These are phyloP conservation scores for Panellus pusillus DNA, from an alignment of 768 basidiomycete species.

Conservation along the genomic window DNA sequence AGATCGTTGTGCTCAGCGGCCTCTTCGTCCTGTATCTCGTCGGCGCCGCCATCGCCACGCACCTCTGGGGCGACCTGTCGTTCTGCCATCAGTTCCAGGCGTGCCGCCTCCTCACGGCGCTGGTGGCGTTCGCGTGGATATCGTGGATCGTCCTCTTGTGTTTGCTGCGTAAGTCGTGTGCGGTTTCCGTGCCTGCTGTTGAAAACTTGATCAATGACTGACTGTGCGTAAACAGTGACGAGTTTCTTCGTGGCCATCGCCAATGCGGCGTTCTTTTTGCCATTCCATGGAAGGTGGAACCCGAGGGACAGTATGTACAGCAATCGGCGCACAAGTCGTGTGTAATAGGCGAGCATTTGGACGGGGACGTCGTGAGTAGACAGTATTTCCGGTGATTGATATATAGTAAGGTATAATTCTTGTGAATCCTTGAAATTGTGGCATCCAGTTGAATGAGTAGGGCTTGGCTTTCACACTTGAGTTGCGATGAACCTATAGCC, in stretches of 20 bases:
- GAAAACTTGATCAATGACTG: background rate
- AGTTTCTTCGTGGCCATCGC: constrained; percentile 16
- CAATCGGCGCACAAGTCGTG: constrained; percentile 12
- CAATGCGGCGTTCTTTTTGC: constrained; percentile 18
- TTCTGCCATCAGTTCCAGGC: constrained; percentile 53
- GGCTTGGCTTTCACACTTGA: no score
- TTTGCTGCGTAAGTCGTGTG: constrained; percentile 4
- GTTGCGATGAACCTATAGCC: no score
- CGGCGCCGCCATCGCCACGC: constrained; percentile 61
- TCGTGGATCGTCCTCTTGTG: constrained; percentile 44
- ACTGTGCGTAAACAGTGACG: background rate
- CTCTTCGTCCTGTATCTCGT: constrained; percentile 67
- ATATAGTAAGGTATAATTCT: no score
- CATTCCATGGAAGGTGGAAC: constrained; percentile 23
- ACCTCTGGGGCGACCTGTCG: constrained; percentile 52
- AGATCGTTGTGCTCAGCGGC: constrained; percentile 49
- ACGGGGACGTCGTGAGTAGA: no score
- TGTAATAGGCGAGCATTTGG: background rate
- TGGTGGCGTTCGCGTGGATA: constrained; percentile 72
- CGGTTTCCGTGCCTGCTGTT: background rate
- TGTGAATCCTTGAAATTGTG: no score
- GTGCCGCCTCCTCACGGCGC: constrained; percentile 62
- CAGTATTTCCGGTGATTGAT: no score
- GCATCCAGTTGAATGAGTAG: no score
- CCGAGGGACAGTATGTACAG: constrained; percentile 21